Conservation (phyloP, 331 rosid species). For the Ulmus americana region DNA sequence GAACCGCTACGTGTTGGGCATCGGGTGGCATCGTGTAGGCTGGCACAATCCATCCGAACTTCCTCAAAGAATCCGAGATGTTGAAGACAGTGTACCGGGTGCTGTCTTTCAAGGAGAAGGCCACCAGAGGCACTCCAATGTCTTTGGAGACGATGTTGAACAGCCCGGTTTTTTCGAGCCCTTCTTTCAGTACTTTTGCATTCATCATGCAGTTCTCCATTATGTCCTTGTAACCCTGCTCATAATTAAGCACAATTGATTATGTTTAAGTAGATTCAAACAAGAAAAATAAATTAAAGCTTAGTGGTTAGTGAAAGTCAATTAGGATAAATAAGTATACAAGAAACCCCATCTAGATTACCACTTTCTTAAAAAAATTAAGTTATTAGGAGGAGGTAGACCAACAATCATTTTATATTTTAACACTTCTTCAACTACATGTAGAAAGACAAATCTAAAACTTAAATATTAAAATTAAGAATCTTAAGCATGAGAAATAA, state of each 20-base stretch:
- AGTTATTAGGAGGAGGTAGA: too few relatives aligned
- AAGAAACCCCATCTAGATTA: too few relatives aligned
- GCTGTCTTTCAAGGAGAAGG: conserved; percentile 71
- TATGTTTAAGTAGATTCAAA: background rate
- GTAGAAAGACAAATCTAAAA: too few relatives aligned
- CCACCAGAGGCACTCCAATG: conserved; percentile 71
- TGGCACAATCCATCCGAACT: conserved; percentile 79
- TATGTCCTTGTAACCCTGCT: conserved; percentile 64
- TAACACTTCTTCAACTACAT: too few relatives aligned
- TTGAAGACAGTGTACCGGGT: conserved; percentile 67
- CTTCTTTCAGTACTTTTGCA: conserved; percentile 50
- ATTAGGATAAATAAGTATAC: background rate
- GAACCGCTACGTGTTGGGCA: conserved; percentile 57
- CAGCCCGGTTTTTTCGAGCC: conserved; percentile 49
- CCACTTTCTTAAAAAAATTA: too few relatives aligned
- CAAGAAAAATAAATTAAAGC: conserved; percentile 1
- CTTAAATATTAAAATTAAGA: too few relatives aligned
- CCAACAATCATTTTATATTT: too few relatives aligned
- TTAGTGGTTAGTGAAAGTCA: background rate
- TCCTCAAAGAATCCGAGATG: conserved; percentile 55
- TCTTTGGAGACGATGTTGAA: conserved; percentile 71
- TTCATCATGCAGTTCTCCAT: conserved; percentile 68
- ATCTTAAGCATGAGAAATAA: too few relatives aligned
- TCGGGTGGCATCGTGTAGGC: conserved; percentile 81
- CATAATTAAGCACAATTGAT: background rate